Evolutionary conservation across 257 asterid species (phyloP).

Genomic region (Marsdenia floribunda): DNA sequence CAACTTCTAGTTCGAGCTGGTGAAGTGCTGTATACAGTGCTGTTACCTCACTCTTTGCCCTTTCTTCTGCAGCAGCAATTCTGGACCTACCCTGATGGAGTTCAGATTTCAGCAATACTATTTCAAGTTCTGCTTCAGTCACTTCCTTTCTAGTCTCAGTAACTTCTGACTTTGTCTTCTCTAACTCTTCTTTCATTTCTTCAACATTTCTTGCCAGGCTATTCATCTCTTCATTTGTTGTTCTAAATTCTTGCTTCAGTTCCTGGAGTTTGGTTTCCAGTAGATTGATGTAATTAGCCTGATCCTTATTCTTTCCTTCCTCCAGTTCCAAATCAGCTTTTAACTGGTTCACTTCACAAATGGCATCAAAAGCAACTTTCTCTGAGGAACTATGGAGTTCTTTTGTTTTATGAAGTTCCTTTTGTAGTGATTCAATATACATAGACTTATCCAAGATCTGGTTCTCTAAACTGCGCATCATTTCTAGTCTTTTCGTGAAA

Average conservation of each 20-base stretch:
- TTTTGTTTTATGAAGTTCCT: constrained; percentile 32
- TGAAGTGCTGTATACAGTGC: constrained; percentile 42
- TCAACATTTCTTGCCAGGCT: constrained; percentile 9
- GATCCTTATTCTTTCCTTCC: constrained; percentile 34
- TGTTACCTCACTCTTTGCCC: constrained; percentile 39
- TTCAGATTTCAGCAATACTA: constrained; percentile 43
- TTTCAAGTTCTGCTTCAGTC: constrained; percentile 40
- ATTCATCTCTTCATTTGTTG: constrained; percentile 18
- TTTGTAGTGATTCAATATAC: constrained; percentile 23
- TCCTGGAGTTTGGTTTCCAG: constrained; percentile 38
- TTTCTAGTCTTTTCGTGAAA: constrained; percentile 15
- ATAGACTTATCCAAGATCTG: constrained; percentile 32
- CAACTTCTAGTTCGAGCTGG: constrained; percentile 47
- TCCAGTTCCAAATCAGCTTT: constrained; percentile 30
- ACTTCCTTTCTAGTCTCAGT: constrained; percentile 30
- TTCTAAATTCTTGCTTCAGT: constrained; percentile 21
- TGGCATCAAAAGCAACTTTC: constrained; percentile 28
- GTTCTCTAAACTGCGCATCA: constrained; percentile 31
- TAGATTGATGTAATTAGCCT: constrained; percentile 21
- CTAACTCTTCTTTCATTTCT: constrained; percentile 27
- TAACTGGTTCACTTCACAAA: constrained; percentile 21
- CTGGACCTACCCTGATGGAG: constrained; percentile 44
- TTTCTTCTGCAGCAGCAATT: constrained; percentile 38
- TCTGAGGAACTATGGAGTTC: constrained; percentile 22
- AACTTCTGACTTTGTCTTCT: constrained; percentile 17